phyloP scores from a whole-genome alignment of 1,139 yeast genomes.

The Meyerozyma athensensis region DNA sequence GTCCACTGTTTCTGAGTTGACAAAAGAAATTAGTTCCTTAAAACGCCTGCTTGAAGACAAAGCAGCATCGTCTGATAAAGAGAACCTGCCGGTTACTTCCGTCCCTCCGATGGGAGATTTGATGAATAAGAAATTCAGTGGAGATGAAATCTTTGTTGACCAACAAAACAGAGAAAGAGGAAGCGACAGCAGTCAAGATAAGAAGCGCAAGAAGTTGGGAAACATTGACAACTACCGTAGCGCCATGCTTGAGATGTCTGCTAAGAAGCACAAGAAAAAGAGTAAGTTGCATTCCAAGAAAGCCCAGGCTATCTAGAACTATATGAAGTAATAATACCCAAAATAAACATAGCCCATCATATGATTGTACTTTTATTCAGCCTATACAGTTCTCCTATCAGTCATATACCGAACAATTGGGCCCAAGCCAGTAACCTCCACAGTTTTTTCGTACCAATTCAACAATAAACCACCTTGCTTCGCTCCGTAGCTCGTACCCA shows the following conservation, averaged over 20 bases:
- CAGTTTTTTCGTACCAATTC: constrained; percentile 89
- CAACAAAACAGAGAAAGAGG: background rate
- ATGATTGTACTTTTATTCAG: background rate
- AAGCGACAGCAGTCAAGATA: background rate
- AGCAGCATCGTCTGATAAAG: background rate
- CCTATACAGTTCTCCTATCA: constrained; percentile 76
- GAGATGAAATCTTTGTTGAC: constrained; percentile 1
- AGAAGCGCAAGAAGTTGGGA: constrained; percentile 3
- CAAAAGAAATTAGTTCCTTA: background rate
- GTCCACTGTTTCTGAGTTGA: background rate
- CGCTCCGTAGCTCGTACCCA: constrained; percentile 73
- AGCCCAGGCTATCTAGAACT: background rate
- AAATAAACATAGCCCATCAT: background rate
- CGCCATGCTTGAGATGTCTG: constrained; percentile 3
- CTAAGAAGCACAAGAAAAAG: constrained; percentile 3
- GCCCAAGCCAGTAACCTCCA: constrained; percentile 81
- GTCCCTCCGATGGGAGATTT: background rate
- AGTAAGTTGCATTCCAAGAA: background rate
- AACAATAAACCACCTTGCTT: constrained; percentile 84
- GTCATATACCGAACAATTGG: constrained; percentile 82
- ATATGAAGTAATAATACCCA: background rate
- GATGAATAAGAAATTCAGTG: background rate
- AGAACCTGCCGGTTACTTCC: background rate
- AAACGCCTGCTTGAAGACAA: background rate
- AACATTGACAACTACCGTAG: constrained; percentile 1